Evolutionary conservation across 73 alveolate genomes (phyloP).

Genomic region (Symbiodinium natans): DNA sequence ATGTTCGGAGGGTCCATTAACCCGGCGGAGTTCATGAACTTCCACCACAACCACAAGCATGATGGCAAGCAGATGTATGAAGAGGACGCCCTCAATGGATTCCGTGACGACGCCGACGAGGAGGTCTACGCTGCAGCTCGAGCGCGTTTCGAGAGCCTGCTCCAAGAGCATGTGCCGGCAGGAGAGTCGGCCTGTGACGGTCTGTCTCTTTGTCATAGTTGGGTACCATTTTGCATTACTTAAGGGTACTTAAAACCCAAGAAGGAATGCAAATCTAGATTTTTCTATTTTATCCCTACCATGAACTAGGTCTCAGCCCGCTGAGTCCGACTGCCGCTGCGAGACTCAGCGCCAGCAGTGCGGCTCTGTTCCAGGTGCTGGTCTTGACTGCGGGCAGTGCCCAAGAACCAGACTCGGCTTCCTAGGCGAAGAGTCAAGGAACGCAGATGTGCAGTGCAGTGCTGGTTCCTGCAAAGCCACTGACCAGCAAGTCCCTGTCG

Average conservation of each 20-base stretch:
- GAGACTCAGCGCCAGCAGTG: not conserved
- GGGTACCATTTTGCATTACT: too few species aligned
- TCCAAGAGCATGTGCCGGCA: not conserved
- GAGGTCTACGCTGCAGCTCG: not conserved
- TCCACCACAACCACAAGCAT: slow-evolving; percentile 18
- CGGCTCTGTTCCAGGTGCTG: not conserved
- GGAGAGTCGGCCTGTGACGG: slow-evolving; percentile 1
- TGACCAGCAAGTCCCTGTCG: not conserved
- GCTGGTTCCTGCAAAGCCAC: not conserved
- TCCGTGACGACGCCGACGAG: not conserved
- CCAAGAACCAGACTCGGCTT: not conserved
- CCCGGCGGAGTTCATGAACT: not conserved
- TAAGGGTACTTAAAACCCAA: too few species aligned
- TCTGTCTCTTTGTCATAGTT: too few species aligned
- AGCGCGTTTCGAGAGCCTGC: not conserved
- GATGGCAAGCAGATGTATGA: not conserved
- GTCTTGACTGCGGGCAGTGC: not conserved
- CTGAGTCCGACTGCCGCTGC: not conserved
- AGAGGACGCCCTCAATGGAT: not conserved
- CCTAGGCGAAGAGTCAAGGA: not conserved
- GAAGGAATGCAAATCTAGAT: too few species aligned
- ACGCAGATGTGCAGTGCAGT: not conserved
- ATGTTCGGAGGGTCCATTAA: slow-evolving; percentile 4
- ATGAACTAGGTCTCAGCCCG: too few species aligned
- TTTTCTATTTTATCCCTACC: too few species aligned